Evolutionary conservation across 2,329 filamentous ascomycete genomes (phyloP).

Genomic region (Sporothrix variecibatus): DNA sequence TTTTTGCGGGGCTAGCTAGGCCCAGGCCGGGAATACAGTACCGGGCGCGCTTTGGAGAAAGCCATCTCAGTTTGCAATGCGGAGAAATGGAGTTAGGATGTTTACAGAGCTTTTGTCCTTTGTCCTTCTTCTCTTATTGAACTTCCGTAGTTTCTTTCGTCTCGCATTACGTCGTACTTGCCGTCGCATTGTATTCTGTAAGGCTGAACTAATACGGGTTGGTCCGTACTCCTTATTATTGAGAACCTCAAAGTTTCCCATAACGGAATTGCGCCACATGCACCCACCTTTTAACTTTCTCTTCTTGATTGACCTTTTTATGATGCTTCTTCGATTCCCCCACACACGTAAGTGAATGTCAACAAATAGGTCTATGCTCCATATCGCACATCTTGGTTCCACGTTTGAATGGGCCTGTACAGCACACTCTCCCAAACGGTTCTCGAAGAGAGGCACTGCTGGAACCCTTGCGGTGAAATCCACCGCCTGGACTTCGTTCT

Average conservation of each 20-base stretch:
- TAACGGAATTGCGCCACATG: no score
- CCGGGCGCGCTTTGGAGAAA: background rate
- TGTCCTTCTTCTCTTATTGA: background rate
- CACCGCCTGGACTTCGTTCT: background rate
- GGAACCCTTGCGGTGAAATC: background rate
- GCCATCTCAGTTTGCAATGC: background rate
- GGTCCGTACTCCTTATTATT: no score
- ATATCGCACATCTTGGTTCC: background rate
- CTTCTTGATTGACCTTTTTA: no score
- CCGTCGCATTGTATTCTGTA: no score
- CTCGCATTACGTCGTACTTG: no score
- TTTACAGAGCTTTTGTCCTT: background rate
- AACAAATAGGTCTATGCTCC: no score
- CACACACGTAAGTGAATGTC: no score
- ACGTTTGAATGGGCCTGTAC: background rate
- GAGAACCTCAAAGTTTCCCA: no score
- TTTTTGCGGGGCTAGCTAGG: constrained; percentile 9
- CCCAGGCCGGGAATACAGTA: constrained; percentile 4
- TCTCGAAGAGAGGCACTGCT: background rate
- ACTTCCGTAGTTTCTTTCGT: background rate
- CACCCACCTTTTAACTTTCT: no score
- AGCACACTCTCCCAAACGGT: background rate
- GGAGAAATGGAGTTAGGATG: background rate
- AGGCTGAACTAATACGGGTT: no score
- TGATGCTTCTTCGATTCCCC: no score